Evolutionary conservation across 306 rosid species (phyloP).

Genomic region (Medicago ruthenica): DNA sequence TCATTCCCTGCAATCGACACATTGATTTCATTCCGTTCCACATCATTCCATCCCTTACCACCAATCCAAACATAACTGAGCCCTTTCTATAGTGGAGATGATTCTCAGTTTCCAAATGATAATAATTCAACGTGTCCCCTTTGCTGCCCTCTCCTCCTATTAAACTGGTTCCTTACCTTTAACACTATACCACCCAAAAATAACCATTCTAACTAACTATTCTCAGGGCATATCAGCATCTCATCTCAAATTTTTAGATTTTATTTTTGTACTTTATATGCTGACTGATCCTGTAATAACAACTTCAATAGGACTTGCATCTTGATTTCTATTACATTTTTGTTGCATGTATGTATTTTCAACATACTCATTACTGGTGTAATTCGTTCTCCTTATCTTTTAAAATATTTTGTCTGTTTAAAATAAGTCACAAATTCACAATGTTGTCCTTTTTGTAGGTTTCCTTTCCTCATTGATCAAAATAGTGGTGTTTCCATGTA

Average conservation of each 20-base stretch:
- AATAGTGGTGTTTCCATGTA: conserved; percentile 68
- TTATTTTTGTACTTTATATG: conserved; percentile 3
- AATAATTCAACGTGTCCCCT: neutral
- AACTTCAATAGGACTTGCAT: conserved; percentile 11
- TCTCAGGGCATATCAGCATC: neutral
- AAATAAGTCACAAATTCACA: conserved; percentile 6
- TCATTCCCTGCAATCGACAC: neutral
- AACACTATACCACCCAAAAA: conserved; percentile 9
- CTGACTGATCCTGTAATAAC: conserved; percentile 6
- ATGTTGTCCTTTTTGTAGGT: conserved; percentile 61
- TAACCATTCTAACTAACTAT: neutral
- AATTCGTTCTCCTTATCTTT: conserved; percentile 25
- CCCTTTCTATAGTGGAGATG: neutral
- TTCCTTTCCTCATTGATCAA: conserved; percentile 88
- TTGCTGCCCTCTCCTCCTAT: neutral
- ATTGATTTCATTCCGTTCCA: neutral
- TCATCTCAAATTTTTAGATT: neutral
- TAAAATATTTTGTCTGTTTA: conserved; percentile 23
- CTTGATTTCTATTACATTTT: conserved; percentile 25
- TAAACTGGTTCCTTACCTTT: neutral
- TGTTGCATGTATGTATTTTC: conserved; percentile 7
- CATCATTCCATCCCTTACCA: neutral
- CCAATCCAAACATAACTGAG: neutral
- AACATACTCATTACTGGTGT: neutral
- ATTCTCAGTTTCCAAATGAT: neutral